Percentiles rank a stretch among this genome's conserved stretches.
phyloP scores from a whole-genome alignment of 352 stramenopile species.

The Phytophthora lateralis region DNA sequence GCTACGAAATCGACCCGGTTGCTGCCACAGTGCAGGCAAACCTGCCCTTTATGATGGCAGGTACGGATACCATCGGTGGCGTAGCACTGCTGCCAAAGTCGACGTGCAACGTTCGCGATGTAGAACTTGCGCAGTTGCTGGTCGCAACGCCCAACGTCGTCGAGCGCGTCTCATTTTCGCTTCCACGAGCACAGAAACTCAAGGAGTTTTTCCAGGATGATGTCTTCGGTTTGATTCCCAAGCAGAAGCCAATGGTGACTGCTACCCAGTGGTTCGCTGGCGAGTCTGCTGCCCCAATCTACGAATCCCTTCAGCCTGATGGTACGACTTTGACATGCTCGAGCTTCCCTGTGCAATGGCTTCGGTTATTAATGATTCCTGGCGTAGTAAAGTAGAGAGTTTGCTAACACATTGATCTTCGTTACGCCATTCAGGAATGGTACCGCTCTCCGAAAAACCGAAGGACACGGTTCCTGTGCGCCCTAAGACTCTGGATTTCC shows the following conservation, averaged over 20 bases:
- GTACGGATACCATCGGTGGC: constrained; percentile 54
- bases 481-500: constrained; percentile 76
- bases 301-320: constrained; percentile 59
- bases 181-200: constrained; percentile 71
- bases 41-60: constrained; percentile 62
- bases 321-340: constrained; percentile 31
- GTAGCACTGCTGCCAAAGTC: constrained; percentile 68
- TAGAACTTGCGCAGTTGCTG: constrained; percentile 73
- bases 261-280: constrained; percentile 61
- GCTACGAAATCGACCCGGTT: constrained; percentile 64
- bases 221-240: constrained; percentile 55
- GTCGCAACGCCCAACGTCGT: constrained; percentile 59
- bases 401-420: background rate
- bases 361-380: background rate
- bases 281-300: constrained; percentile 41
- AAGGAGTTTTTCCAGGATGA: constrained; percentile 86
- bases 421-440: constrained; percentile 48
- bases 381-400: background rate
- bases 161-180: constrained; percentile 64
- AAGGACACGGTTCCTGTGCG: constrained; percentile 37
- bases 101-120: constrained; percentile 64
- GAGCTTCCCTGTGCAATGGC: background rate
- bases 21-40: constrained; percentile 56
- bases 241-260: constrained; percentile 36
- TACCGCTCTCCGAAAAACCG: constrained; percentile 63